These are phyloP conservation scores for Neurospora sp. DNA, from an alignment of 495 filamentous ascomycete species.

Conservation along the genomic window DNA sequence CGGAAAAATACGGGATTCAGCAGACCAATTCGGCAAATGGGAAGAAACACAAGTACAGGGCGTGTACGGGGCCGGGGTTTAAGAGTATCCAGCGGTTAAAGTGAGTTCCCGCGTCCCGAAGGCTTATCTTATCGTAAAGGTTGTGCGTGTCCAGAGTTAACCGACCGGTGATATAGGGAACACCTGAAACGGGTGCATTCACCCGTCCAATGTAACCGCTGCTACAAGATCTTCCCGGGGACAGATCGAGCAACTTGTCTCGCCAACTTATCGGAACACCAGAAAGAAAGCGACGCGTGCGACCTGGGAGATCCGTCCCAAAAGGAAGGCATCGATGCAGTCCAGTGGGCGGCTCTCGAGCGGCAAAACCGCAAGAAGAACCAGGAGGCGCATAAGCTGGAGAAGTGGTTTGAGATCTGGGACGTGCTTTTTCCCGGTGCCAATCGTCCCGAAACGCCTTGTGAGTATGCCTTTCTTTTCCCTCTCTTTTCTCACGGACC, in stretches of 20 bases:
- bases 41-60: conserved; percentile 15
- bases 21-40: conserved; percentile 5
- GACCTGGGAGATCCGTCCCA: conserved; percentile 8
- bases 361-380: conserved; percentile 19
- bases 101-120: conserved; percentile 1
- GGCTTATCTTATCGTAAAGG: neutral
- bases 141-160: neutral
- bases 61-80: conserved; percentile 16
- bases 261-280: conserved; percentile 12
- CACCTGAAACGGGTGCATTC: conserved; percentile 18
- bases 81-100: conserved; percentile 20
- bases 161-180: conserved; percentile 6
- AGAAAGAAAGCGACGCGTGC: conserved; percentile 9
- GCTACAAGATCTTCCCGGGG: conserved; percentile 15
- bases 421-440: conserved; percentile 16
- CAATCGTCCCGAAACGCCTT: conserved; percentile 12
- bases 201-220: conserved; percentile 17
- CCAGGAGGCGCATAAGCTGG: conserved; percentile 14
- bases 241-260: conserved; percentile 13
- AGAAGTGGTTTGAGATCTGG: conserved; percentile 23
- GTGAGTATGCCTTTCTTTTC: conserved; percentile 3
- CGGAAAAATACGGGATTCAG: conserved; percentile 16
- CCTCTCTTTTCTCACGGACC: neutral
- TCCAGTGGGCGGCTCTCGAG: conserved; percentile 18
- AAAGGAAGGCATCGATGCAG: conserved; percentile 16